phyloP scores from a whole-genome alignment of 768 basidiomycete genomes.

The Tylopilus vinaceipallidus region DNA sequence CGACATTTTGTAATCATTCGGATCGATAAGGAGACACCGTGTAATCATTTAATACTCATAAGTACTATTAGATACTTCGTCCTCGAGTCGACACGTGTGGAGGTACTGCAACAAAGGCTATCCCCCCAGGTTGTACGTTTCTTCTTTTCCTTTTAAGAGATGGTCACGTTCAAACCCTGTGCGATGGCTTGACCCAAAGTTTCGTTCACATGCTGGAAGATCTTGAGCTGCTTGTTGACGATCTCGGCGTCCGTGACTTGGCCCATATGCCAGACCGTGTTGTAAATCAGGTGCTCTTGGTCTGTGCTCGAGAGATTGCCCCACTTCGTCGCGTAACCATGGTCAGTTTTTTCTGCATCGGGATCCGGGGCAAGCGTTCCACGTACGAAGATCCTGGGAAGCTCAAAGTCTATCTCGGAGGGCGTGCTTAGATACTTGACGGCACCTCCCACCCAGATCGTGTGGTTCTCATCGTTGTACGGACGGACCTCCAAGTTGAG shows the following conservation, averaged over 20 bases:
- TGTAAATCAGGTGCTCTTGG: constrained; percentile 37
- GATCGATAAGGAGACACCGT: too few relatives aligned
- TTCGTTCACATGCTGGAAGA: constrained; percentile 39
- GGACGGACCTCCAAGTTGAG: constrained; percentile 33
- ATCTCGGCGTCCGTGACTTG: constrained; percentile 29
- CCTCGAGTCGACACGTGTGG: not conserved
- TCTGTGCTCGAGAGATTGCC: constrained; percentile 33
- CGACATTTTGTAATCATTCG: too few relatives aligned
- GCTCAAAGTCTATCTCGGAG: constrained; percentile 39
- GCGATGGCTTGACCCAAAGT: constrained; percentile 37
- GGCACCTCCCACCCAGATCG: constrained; percentile 41
- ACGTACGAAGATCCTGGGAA: constrained; percentile 34
- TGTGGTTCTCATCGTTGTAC: constrained; percentile 40
- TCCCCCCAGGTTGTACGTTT: not conserved
- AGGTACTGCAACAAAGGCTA: not conserved
- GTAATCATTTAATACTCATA: too few relatives aligned
- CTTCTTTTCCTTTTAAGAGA: not conserved
- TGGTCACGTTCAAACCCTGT: constrained; percentile 28
- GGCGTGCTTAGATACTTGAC: constrained; percentile 36
- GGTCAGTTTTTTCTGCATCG: not conserved
- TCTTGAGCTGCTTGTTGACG: constrained; percentile 30
- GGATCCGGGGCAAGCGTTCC: not conserved
- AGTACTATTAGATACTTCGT: too few relatives aligned
- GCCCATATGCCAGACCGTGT: constrained; percentile 39
- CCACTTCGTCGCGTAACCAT: constrained; percentile 23